Base-by-base conservation (phyloP, 2,329 filamentous ascomycete species). In the Claviceps fusiformis region DNA sequence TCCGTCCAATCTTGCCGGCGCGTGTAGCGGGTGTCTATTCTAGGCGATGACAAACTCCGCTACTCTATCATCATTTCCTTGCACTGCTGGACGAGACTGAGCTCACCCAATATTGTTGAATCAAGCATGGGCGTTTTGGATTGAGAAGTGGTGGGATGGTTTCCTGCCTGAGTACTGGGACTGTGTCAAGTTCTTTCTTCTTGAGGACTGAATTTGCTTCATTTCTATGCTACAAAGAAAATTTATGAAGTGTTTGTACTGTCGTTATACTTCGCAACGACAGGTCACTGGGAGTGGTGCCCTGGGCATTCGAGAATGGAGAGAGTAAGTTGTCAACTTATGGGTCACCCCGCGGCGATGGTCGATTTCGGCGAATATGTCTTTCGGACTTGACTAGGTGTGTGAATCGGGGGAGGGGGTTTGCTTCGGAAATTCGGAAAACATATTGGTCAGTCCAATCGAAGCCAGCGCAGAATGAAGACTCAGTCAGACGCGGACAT, bases 51-150 rank as follows among this genome's bases (percentile, higher is more conserved):
- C 9, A 46, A 50, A 17, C 37, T 53, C 37, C 50, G 41, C 1
- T 11, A 39, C 37, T 45, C 33, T 45, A n/a, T n/a, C 39, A 41
- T 29, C 41, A 56, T 15, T 44, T 45, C 33, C 44, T 51, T n/a
- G 15, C 51, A 27, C 31, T 51, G 7, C n/a, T 50, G 4, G 39
- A 50, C 31, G 51, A 54, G 55, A n/a, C 13, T 13, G 51, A 56
- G 31, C 43, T 51, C 47, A 50, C 35, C 39, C 27, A 19, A 24
- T 50, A 50, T 29, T n/a, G n/a, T n/a, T n/a, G n/a, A 33, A 33
- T 33, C 8, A 33, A 33, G 31, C 31, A 63, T 65, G 55, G 71
- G 67, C n/a, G 39, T 54, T n/a, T 31, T 56, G 35, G 51, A 51
- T 37, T 51, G 51, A 46, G 51, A 54, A 13, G 51, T 54, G 17